Percentiles rank a stretch among this genome's conserved stretches.
These are phyloP conservation scores for Ceratobasidium sp. DNA, from an alignment of 1,284 basidiomycete genomes.

Conservation along the genomic window DNA sequence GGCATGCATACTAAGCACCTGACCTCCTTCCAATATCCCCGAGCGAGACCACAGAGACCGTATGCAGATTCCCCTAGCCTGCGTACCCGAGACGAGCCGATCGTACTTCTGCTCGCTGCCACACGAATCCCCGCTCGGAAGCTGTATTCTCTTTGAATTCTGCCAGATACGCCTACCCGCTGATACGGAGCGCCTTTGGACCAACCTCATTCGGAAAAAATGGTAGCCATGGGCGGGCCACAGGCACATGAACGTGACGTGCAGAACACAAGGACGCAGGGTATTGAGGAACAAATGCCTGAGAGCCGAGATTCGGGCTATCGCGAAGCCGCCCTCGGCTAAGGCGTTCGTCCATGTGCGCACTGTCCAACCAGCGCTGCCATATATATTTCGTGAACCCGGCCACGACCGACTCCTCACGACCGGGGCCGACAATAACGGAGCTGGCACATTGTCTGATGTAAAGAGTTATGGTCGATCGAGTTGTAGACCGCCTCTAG, in stretches of 20 bases:
- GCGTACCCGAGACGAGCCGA: constrained; percentile 39
- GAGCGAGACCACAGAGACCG: constrained; percentile 1
- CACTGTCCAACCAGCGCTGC: neutral
- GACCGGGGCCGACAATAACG: neutral
- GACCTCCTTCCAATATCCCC: constrained; percentile 3
- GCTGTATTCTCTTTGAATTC: neutral
- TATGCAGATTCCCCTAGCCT: constrained; percentile 4
- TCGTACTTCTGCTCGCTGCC: neutral
- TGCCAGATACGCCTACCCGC: neutral
- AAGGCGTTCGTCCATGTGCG: neutral
- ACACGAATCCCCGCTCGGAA: neutral
- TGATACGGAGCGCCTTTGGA: neutral
- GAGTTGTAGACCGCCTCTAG: neutral
- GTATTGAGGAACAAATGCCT: neutral
- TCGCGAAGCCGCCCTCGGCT: constrained; percentile 41
- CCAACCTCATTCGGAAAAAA: neutral
- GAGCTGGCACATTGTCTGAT: neutral
- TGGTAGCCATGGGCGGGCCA: neutral
- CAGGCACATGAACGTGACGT: constrained; percentile 4
- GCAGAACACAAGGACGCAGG: neutral
- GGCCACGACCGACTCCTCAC: neutral
- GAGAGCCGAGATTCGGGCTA: constrained; percentile 21
- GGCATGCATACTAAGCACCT: neutral
- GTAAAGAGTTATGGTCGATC: neutral
- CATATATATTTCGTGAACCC: neutral